Conservation (phyloP, 2,329 filamentous ascomycete genomes). For the Coniochaeta prunicola region DNA sequence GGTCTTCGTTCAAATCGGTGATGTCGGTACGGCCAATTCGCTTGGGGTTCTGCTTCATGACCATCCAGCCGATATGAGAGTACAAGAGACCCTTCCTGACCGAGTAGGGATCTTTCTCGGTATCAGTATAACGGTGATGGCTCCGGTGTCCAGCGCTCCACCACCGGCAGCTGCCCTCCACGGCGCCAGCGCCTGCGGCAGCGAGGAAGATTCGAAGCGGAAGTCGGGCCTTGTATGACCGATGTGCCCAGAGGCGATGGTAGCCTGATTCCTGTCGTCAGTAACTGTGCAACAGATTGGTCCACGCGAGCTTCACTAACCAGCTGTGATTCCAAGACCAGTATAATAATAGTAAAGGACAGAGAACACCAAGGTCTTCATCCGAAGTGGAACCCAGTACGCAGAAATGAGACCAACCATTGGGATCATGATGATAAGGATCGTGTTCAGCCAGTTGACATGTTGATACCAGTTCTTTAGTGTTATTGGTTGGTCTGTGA, state of each 20-base stretch:
- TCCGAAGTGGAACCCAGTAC: conserved; percentile 69
- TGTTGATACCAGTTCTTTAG: conserved; percentile 83
- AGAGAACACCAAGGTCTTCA: conserved; percentile 67
- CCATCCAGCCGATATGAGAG: conserved; percentile 84
- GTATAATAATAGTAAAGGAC: conserved; percentile 79
- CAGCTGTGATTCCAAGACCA: conserved; percentile 71
- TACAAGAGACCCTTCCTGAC: conserved; percentile 83
- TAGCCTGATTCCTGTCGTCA: conserved; percentile 43
- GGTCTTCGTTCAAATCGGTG: conserved; percentile 78
- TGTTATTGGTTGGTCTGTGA: conserved; percentile 76
- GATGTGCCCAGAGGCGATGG: conserved; percentile 81
- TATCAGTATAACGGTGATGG: conserved; percentile 88
- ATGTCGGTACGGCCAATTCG: conserved; percentile 83
- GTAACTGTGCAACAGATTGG: conserved; percentile 3
- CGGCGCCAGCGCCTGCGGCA: conserved; percentile 72
- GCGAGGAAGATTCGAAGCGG: conserved; percentile 79
- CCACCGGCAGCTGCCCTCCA: conserved; percentile 82
- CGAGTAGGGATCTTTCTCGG: conserved; percentile 85
- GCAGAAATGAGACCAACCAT: conserved; percentile 64
- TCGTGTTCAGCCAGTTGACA: conserved; percentile 87
- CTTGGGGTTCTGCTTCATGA: conserved; percentile 91
- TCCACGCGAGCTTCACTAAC: conserved; percentile 33
- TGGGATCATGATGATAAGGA: conserved; percentile 72
- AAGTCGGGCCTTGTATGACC: conserved; percentile 69
- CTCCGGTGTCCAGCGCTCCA: conserved; percentile 83